Percentiles rank a stretch among this genome's conserved stretches.
phyloP scores from a whole-genome alignment of 805 yeast species.

The Blastobotrys peoriensis region DNA sequence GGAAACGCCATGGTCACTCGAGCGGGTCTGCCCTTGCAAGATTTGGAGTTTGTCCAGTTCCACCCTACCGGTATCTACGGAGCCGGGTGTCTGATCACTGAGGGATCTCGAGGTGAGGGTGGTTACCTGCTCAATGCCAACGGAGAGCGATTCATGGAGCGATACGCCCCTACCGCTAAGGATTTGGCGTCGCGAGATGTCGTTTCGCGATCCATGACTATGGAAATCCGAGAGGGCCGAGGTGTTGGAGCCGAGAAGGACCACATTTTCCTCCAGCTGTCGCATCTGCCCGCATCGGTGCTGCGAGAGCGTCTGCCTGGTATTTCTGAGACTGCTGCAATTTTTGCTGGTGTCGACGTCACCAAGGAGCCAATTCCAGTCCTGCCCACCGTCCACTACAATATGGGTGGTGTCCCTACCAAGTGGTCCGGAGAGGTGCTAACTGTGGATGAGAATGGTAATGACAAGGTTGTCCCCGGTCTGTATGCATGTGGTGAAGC shows the following conservation, averaged over 20 bases:
- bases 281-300: constrained; percentile 88
- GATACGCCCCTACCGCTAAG: constrained; percentile 98
- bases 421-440: constrained; percentile 94
- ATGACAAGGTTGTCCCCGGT: constrained; percentile 89
- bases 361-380: constrained; percentile 99
- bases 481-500: constrained; percentile 97
- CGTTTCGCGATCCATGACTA: constrained; percentile 95
- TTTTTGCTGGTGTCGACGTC: constrained; percentile 98
- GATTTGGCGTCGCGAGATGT: constrained; percentile 98
- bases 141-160: constrained; percentile 99
- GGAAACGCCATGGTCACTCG: constrained; percentile 98
- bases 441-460: constrained; percentile 75
- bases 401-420: constrained; percentile 99
- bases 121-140: constrained; percentile 92
- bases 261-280: constrained; percentile 90
- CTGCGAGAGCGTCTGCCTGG: constrained; percentile 96
- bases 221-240: constrained; percentile 98
- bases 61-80: constrained; percentile 99
- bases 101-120: constrained; percentile 99
- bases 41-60: constrained; percentile 96
- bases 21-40: constrained; percentile 97
- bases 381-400: constrained; percentile 96
- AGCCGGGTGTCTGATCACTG: constrained; percentile 97
- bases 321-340: constrained; percentile 96
- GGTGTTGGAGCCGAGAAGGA: constrained; percentile 97